Evolutionary conservation across 2,329 filamentous ascomycete species (phyloP), one percentile per base, ranked within the genome.

Genomic region (Sclerotinia subarctica): DNA sequence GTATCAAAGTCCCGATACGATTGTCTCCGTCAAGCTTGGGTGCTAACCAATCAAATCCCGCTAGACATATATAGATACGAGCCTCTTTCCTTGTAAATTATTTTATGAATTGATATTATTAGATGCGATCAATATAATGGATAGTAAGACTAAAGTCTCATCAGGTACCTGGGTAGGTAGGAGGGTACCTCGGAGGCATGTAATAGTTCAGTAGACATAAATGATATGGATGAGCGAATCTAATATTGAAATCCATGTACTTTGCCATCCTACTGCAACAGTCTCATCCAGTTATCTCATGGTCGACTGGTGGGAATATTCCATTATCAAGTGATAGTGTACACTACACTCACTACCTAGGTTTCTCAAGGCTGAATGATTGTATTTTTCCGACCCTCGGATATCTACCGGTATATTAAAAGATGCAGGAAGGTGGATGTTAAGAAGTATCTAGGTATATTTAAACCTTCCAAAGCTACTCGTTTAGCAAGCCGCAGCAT

Each of bases 391-490:
- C 58, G 58, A 7, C 10, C 35, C 54, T 58, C 35, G 54, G 15
- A 58, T 58, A 26, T 44, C 35, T 11, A 58, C 54, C 35, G 54
- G 35, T 44, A 58, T 21, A 58, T 58, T 17, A 19, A 21, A 26
- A 44, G 21, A 35, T 60, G 58, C 58, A 60, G 58, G 42, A 60
- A n/a, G 58, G 58, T 60, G 58, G 58, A 51, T 62, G 49, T 62
- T 0, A 62, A 26, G 11, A 62, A 62, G 44, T 13, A 24, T 19
- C 54, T 60, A 35, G 26, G 29, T 10, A 32, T 24, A 47, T 47
- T 46, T 47, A 35, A 49, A 38, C 26, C 29, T 46, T 35, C 19
- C 7, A 49, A 60, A 21, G 42, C 35, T 35, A 24, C 58, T 46
- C 58, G 29, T 62, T 47, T 6, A 49, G 4, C 10, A 5, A 62